Percentiles rank a stretch among this genome's conserved stretches.
These are phyloP conservation scores for Nakazawaea pomicola DNA, from an alignment of 805 yeast species.

Conservation along the genomic window DNA sequence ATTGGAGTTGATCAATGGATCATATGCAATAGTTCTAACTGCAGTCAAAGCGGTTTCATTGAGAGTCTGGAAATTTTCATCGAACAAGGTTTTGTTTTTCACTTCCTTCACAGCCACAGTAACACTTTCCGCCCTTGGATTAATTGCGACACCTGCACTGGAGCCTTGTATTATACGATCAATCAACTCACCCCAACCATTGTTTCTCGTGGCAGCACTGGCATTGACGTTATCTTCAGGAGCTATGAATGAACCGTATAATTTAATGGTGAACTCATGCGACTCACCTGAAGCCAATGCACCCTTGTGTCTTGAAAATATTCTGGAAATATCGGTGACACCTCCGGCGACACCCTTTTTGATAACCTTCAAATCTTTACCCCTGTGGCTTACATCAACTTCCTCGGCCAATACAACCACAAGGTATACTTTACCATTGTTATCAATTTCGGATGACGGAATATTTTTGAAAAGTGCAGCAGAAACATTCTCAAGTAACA, in stretches of 20 bases:
- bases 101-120: conserved; percentile 71
- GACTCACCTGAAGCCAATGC: conserved; percentile 56
- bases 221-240: conserved; percentile 28
- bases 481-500: conserved; percentile 61
- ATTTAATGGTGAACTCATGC: conserved; percentile 64
- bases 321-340: conserved; percentile 76
- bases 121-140: conserved; percentile 73
- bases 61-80: conserved; percentile 25
- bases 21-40: conserved; percentile 60
- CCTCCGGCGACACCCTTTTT: conserved; percentile 87
- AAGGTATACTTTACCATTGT: conserved; percentile 61
- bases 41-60: conserved; percentile 53
- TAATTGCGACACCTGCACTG: conserved; percentile 69
- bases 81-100: conserved; percentile 33
- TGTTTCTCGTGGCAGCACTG: conserved; percentile 27
- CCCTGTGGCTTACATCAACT: conserved; percentile 37
- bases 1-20: conserved; percentile 52
- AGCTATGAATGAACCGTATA: conserved; percentile 65
- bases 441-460: conserved; percentile 57
- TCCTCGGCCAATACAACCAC: conserved; percentile 75
- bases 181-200: conserved; percentile 87
- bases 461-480: conserved; percentile 78
- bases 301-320: conserved; percentile 63
- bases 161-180: conserved; percentile 77
- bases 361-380: conserved; percentile 31